Evolutionary conservation across 768 basidiomycete genomes (phyloP), one percentile per base, ranked within the genome.

Genomic region (Pleurotus citrinopileatus): DNA sequence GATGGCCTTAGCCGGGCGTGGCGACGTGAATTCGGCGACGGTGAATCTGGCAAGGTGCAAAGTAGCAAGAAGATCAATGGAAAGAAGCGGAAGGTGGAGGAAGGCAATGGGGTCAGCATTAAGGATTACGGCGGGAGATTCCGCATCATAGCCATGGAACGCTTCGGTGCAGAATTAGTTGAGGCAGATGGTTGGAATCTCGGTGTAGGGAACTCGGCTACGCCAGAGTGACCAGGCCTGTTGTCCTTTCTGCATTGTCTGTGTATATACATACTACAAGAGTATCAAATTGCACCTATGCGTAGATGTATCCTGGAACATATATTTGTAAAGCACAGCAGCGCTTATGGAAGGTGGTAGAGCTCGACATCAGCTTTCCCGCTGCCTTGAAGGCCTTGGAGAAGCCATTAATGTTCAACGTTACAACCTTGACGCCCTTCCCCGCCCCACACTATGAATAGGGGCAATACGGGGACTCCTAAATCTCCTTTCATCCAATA

Each of bases 1-100:
- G 84, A 86, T 43, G 88, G 90, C 1, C 67, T 92, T 56, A 93
- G 91, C 66, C 78, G 82, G 20, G 77, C 86, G 19, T 94, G 90
- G 91, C 81, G 75, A 67, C 74, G 81, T 46, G 82, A 87, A 67
- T 90, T 89, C 68, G 86, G 86, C 1, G 77, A 77, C 26, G 74
- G 72, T 2, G 78, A 73, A 59, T 19, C 67, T 59, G 34, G 60
- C 51, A 57, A 66, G 59, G 69, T 72, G 53, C 70, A 75, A 3
- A 25, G 34, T 10, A 19, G 48, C 13, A 51, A 51, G 73, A 86
- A 75, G 75, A 79, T 80, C 59, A 76, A 54, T 52, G 70, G 65
- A 60, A 64, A 57, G 70, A 51, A 37, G 34, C 5, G 34, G 2
- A 17, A 17, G 5, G 48, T 36, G 13, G 48, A 51, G 10, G 48